Conservation (phyloP, 176 grass and related monocot species). For the Hordeum marinum region DNA sequence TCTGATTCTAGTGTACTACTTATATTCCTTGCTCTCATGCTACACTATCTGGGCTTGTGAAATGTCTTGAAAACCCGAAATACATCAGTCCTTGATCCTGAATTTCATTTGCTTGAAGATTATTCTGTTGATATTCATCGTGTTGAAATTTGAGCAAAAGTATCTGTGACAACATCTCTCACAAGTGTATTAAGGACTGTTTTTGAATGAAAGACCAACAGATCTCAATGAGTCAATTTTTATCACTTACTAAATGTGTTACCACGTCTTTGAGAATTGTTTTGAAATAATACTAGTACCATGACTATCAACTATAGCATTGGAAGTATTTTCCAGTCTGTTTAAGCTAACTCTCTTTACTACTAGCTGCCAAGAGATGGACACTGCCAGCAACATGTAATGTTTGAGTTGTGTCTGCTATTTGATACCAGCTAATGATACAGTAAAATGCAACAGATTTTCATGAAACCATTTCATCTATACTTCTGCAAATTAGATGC, state of each 20-base stretch:
- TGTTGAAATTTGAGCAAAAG: slow-evolving; percentile 8
- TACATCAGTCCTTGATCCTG: not conserved
- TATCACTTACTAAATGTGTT: not conserved
- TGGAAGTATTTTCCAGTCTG: not conserved
- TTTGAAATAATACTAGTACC: not conserved
- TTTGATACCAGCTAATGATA: not conserved
- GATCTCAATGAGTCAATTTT: not conserved
- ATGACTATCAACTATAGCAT: not conserved
- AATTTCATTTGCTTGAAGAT: not conserved
- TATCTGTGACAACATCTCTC: not conserved
- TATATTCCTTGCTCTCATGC: not conserved
- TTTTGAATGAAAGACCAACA: not conserved
- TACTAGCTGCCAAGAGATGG: not conserved
- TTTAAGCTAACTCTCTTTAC: not conserved
- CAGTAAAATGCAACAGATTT: not conserved
- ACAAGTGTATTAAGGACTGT: not conserved
- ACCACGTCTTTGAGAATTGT: not conserved
- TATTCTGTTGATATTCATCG: not conserved
- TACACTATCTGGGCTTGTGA: not conserved
- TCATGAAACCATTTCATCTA: not conserved
- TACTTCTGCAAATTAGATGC: slow-evolving; percentile 5
- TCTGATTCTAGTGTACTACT: not conserved
- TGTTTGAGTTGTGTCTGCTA: not conserved
- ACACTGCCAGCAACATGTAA: not conserved
- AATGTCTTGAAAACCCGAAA: not conserved